Base-by-base conservation (phyloP, 345 rosid genomes). In the Heritiera littoralis region DNA sequence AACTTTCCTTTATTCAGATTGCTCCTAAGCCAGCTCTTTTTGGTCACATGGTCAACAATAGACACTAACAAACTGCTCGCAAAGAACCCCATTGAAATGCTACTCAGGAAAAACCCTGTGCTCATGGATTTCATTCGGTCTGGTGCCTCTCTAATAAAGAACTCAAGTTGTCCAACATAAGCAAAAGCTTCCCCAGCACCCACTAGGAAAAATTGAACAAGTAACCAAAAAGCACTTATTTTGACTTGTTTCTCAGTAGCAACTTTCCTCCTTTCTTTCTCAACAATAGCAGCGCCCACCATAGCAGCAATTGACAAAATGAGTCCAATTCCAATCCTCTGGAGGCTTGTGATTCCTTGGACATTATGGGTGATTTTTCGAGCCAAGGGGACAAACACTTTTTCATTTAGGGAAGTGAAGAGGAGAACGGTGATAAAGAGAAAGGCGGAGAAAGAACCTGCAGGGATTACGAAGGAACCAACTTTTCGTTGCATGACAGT, bases 171-270 rank as follows among this genome's bases (percentile, higher is more conserved):
- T 68, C 99, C 97, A 17, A 92, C 97, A 28, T 95, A 93, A 46
- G 88, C 96, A 79, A 95, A 95, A 9, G 98, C 97, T 73, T 95
- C 99, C n/a, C 98, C 99, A 0, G 94, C 90, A 51, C 98, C 99
- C 9, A 93, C 98, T 4, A 93, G 86, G 83, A 92, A 92, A 77
- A 80, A 92, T 68, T 95, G 99, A 1, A 93, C 90, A 38, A 95
- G 85, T 60, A 95, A 84, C 97, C 94, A 91, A 80, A 91, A 93
- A 49, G 95, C 97, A 56, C 94, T 93, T 52, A 88, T 89, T 59
- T 64, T 54, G 1, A 54, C 72, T 17, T 74, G 32, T 14, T 80
- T 58, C 1, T 76, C 74, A 76, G 78, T 81, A 10, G 84, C 91
- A 15, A 28, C 61, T 14, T 79, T 83, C 55, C 93, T 87, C 75